Evolutionary conservation across 177 flowering plant genomes (phyloP).

Genomic region (Telopea speciosissima): DNA sequence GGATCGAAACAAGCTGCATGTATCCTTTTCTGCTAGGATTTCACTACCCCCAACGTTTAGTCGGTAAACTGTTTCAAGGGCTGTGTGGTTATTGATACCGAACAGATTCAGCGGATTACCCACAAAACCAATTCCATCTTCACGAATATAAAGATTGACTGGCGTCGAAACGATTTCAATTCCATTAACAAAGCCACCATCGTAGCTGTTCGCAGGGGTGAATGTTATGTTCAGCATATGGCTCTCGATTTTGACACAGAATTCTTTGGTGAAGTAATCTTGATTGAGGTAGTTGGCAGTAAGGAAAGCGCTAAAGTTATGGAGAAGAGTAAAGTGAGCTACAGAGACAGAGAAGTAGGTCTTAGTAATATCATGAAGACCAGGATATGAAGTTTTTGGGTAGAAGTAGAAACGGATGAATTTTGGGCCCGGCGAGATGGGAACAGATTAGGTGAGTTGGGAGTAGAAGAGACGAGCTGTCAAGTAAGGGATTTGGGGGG

Average conservation of each 20-base stretch:
- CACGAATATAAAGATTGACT: slow-evolving; percentile 2
- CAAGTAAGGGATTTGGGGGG: too few relatives aligned
- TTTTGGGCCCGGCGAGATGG: too few relatives aligned
- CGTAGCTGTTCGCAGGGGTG: not conserved
- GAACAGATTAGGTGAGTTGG: too few relatives aligned
- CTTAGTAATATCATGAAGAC: slow-evolving; percentile 3
- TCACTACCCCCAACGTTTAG: too few relatives aligned
- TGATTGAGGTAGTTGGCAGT: too few relatives aligned
- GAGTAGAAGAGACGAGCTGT: too few relatives aligned
- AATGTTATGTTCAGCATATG: slow-evolving; percentile 7
- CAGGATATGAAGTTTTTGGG: slow-evolving; percentile 10
- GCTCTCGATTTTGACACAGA: slow-evolving; percentile 9
- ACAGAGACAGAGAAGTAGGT: slow-evolving; percentile 14
- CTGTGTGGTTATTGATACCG: too few relatives aligned
- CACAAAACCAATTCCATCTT: not conserved
- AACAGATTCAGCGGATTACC: not conserved
- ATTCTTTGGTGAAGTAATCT: slow-evolving; percentile 4
- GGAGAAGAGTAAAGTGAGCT: not conserved
- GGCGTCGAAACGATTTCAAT: slow-evolving; percentile 21
- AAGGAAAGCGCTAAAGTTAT: too few relatives aligned
- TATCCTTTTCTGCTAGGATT: too few relatives aligned
- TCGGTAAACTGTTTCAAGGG: too few relatives aligned
- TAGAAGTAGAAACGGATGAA: not conserved
- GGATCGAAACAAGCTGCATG: too few relatives aligned
- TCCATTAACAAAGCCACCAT: slow-evolving; percentile 12